Evolutionary conservation across 2,329 filamentous ascomycete genomes (phyloP).

Genomic region (Lithohypha guttulata): DNA sequence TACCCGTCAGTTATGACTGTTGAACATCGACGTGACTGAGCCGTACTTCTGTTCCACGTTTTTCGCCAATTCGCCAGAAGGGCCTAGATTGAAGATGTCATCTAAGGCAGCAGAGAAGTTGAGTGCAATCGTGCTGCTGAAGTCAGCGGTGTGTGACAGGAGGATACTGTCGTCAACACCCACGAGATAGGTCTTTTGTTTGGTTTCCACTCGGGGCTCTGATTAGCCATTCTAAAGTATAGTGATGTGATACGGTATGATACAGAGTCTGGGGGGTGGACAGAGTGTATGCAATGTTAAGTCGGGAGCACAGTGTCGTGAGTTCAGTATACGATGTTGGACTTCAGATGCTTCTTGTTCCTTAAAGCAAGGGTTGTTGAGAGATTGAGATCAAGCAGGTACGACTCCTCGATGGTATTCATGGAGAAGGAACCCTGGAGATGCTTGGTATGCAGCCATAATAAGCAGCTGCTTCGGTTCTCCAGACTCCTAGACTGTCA

Average conservation of each 20-base stretch:
- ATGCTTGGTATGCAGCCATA: neutral
- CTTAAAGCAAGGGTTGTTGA: too few relatives aligned
- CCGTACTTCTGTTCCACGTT: conserved; percentile 72
- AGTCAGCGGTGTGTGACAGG: too few relatives aligned
- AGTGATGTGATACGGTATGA: neutral
- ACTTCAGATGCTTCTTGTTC: too few relatives aligned
- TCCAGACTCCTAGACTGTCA: neutral
- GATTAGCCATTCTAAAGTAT: conserved; percentile 19
- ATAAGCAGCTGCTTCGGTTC: neutral
- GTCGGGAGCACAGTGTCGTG: too few relatives aligned
- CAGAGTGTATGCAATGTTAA: too few relatives aligned
- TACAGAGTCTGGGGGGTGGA: neutral
- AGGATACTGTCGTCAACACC: conserved; percentile 32
- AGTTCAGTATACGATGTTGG: too few relatives aligned
- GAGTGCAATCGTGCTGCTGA: conserved; percentile 65
- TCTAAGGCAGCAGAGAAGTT: conserved; percentile 79
- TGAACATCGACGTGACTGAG: conserved; percentile 9
- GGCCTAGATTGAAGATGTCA: conserved; percentile 81
- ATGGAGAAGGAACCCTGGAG: neutral
- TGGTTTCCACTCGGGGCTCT: conserved; percentile 69
- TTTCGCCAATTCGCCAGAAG: conserved; percentile 60
- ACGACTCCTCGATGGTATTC: neutral
- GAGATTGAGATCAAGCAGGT: too few relatives aligned
- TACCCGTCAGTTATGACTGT: conserved; percentile 8
- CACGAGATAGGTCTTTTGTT: conserved; percentile 76